Evolutionary conservation across 129 eudicot genomes (phyloP).

Genomic region (Flaveria ramosissima): DNA sequence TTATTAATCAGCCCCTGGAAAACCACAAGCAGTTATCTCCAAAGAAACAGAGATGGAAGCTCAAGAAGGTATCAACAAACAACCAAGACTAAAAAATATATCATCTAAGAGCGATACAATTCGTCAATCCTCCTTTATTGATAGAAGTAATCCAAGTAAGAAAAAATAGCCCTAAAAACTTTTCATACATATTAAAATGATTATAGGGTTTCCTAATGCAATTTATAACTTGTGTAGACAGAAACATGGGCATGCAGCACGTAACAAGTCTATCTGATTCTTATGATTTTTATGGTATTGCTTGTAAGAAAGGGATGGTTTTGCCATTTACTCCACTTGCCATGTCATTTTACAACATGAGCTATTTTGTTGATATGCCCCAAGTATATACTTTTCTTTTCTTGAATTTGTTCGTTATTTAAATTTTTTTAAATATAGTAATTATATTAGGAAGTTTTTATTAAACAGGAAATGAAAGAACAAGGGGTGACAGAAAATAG

Average conservation of each 20-base stretch:
- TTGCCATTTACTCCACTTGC: constrained; percentile 51
- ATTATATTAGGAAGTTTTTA: not conserved
- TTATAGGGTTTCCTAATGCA: not conserved
- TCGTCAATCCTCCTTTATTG: constrained; percentile 43
- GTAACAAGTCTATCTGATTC: not conserved
- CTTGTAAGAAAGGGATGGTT: constrained; percentile 39
- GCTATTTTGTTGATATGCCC: constrained; percentile 55
- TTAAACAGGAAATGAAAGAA: constrained; percentile 69
- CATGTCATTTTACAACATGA: constrained; percentile 50
- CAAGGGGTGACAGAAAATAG: constrained; percentile 72
- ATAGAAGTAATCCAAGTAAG: constrained; percentile 63
- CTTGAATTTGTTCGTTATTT: not conserved
- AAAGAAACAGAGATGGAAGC: constrained; percentile 28
- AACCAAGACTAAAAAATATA: constrained; percentile 33
- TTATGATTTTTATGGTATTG: constrained; percentile 38
- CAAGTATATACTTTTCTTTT: constrained; percentile 35
- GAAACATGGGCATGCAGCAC: not conserved
- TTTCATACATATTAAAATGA: not conserved
- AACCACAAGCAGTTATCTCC: constrained; percentile 51
- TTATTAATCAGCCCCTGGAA: constrained; percentile 50
- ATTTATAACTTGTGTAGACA: constrained; percentile 8
- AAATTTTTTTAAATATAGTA: not conserved
- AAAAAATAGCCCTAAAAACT: not conserved
- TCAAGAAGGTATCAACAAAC: constrained; percentile 5
- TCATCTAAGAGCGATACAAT: constrained; percentile 38